Evolutionary conservation across 225 moss, liverwort and hornwort genomes (phyloP).

Genomic region (Sphagnum tenellum): DNA sequence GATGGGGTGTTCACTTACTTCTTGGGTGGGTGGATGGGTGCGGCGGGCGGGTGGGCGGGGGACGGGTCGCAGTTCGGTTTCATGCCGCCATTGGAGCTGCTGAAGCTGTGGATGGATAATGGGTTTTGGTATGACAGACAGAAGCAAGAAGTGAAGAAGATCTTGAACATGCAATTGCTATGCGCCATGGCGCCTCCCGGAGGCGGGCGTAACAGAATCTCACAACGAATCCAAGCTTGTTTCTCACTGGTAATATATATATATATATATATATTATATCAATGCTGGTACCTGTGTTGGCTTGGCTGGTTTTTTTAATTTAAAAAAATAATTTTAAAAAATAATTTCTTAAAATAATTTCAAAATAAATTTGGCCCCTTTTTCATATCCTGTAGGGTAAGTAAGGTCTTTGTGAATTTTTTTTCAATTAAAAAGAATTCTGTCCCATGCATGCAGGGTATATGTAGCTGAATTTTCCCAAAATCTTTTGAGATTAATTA

Average conservation of each 20-base stretch:
- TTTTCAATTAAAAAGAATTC: too few relatives aligned
- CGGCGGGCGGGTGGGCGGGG: too few relatives aligned
- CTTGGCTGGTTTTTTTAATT: background rate
- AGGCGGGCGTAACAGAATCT: slow-evolving; percentile 63
- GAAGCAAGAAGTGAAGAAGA: slow-evolving; percentile 66
- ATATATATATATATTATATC: background rate
- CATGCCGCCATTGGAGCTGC: slow-evolving; percentile 65
- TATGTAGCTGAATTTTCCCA: background rate
- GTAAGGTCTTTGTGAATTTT: too few relatives aligned
- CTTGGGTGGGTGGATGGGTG: background rate
- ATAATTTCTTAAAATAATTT: too few relatives aligned
- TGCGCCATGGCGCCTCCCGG: slow-evolving; percentile 82
- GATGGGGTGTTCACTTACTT: background rate
- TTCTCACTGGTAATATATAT: slow-evolving; percentile 43
- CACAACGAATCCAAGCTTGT: slow-evolving; percentile 64
- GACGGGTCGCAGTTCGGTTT: slow-evolving; percentile 47
- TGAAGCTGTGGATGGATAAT: slow-evolving; percentile 79
- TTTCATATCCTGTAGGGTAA: too few relatives aligned
- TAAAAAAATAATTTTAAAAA: background rate
- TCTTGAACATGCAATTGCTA: slow-evolving; percentile 66
- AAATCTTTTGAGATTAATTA: background rate
- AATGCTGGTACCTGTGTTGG: background rate
- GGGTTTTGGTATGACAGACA: slow-evolving; percentile 73
- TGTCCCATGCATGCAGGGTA: too few relatives aligned
- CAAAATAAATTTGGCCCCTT: too few relatives aligned